Evolutionary conservation across 2,329 filamentous ascomycete species (phyloP).

Genomic region (Fusarium sp.): DNA sequence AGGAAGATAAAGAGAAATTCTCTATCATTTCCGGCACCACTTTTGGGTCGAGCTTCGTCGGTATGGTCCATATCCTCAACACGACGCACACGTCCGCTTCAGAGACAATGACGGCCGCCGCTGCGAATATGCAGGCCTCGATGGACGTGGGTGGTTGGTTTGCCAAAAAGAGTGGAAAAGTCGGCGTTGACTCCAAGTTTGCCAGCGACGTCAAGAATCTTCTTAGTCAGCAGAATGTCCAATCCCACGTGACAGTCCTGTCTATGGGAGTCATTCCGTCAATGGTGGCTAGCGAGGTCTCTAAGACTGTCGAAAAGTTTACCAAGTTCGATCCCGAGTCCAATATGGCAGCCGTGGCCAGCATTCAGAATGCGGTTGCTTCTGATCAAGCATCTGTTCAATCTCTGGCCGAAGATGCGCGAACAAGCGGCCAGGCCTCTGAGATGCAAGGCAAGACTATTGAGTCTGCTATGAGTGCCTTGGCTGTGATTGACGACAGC

Average conservation of each 20-base stretch:
- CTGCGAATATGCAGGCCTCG: slow-evolving; percentile 3
- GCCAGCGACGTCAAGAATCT: slow-evolving; percentile 32
- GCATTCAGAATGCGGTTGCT: slow-evolving; percentile 9
- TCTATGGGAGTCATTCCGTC: slow-evolving; percentile 21
- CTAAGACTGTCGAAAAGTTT: slow-evolving; percentile 8
- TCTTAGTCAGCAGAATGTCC: slow-evolving; percentile 34
- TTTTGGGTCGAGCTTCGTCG: slow-evolving; percentile 20
- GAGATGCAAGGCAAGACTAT: background rate
- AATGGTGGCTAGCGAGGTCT: background rate
- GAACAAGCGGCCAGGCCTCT: background rate
- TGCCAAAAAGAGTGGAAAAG: background rate
- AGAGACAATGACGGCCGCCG: slow-evolving; percentile 5
- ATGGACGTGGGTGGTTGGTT: slow-evolving; percentile 29
- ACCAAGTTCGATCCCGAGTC: slow-evolving; percentile 12
- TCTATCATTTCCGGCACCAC: slow-evolving; percentile 20
- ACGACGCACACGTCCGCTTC: background rate
- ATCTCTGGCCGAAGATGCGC: slow-evolving; percentile 1
- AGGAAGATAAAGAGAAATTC: slow-evolving; percentile 10
- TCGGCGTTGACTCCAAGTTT: slow-evolving; percentile 20
- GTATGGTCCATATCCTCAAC: slow-evolving; percentile 26
- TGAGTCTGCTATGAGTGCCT: slow-evolving; percentile 1
- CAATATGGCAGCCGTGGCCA: slow-evolving; percentile 3
- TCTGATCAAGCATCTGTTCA: slow-evolving; percentile 8
- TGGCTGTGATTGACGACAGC: slow-evolving; percentile 17
- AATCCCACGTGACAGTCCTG: slow-evolving; percentile 26